Base-by-base conservation (phyloP, 352 stramenopile genomes). In the Salisapilia sapeloensis region DNA sequence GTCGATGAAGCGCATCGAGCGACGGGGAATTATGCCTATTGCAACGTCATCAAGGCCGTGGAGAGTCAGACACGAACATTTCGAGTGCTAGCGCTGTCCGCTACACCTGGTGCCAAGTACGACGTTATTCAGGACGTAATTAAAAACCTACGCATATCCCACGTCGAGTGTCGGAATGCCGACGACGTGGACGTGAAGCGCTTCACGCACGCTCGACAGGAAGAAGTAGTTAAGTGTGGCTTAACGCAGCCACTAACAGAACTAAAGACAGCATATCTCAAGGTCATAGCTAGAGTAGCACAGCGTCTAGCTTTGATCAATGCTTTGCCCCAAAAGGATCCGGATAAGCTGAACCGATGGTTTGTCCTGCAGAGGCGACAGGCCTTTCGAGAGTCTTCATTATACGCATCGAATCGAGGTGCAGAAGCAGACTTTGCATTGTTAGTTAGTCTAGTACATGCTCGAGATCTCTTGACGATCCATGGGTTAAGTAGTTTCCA, bases 1-100 rank as follows among this genome's bases (percentile, higher is more conserved):
- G 53, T 98, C 24, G 94, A 99, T 47, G 94, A 99, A 63, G 94
- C 93, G 1, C 96, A 99, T 56, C 80, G 87, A 8, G 92, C 95
- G 0, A 96, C 77, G 1, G 93, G 93, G 16, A 94, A 98, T 33
- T 98, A 98, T 52, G 86, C 94, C 3, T 98, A 98, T 46, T 90
- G 78, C 27, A 74, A 63, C n/a, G 80, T 98, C 21, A 71, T 91
- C n/a, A 52, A 80, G 29, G 53, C 65, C 50, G 56, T 86, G 20
- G 56, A 70, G 34, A 43, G 52, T 3, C 53, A 53, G 21, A 94
- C 75, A 21, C 52, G 33, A 11, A 72, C 83, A 29, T 96, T 96
- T 38, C 80, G 91, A 6, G 61, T 97, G 2, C 40, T 97, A 2
- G 96, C 91, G 19, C 64, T 99, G 8, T 97, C 83, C 23, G 96